Percentiles rank a stretch among this genome's conserved stretches.
phyloP scores from a whole-genome alignment of 768 basidiomycete genomes.

The Tulasnella sp. region DNA sequence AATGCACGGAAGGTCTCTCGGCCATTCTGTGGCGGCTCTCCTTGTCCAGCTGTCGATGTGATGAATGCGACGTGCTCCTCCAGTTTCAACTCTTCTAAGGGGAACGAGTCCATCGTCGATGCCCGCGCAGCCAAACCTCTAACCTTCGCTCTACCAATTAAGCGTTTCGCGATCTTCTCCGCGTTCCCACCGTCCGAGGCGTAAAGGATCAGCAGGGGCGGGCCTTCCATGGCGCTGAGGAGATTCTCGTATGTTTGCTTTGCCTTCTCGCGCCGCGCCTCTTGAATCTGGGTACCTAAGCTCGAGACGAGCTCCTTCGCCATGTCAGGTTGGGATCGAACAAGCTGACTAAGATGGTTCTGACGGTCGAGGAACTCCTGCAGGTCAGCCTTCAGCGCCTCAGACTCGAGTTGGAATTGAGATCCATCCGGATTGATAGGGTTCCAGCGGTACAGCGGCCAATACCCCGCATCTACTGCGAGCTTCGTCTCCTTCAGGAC shows the following conservation, averaged over 20 bases:
- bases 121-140: constrained; percentile 71
- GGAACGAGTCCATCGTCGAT: constrained; percentile 69
- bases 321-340: constrained; percentile 66
- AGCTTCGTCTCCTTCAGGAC: constrained; percentile 96
- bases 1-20: constrained; percentile 80
- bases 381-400: constrained; percentile 86
- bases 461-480: constrained; percentile 91
- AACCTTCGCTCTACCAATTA: constrained; percentile 70
- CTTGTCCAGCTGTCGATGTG: constrained; percentile 91
- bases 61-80: constrained; percentile 75
- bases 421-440: constrained; percentile 80
- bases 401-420: constrained; percentile 87
- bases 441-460: constrained; percentile 98
- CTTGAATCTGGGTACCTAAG: constrained; percentile 73
- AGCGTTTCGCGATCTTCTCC: constrained; percentile 91
- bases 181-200: constrained; percentile 91
- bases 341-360: constrained; percentile 92
- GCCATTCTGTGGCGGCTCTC: constrained; percentile 95
- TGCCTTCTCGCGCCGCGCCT: constrained; percentile 71
- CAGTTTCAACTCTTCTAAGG: constrained; percentile 59
- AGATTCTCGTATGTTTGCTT: constrained; percentile 77
- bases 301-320: constrained; percentile 75
- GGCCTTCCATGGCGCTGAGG: constrained; percentile 73
- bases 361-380: constrained; percentile 90
- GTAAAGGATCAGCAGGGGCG: constrained; percentile 81